These are phyloP conservation scores for Arachnopeziza araneosa DNA, from an alignment of 2,329 filamentous ascomycete genomes.

Conservation along the genomic window DNA sequence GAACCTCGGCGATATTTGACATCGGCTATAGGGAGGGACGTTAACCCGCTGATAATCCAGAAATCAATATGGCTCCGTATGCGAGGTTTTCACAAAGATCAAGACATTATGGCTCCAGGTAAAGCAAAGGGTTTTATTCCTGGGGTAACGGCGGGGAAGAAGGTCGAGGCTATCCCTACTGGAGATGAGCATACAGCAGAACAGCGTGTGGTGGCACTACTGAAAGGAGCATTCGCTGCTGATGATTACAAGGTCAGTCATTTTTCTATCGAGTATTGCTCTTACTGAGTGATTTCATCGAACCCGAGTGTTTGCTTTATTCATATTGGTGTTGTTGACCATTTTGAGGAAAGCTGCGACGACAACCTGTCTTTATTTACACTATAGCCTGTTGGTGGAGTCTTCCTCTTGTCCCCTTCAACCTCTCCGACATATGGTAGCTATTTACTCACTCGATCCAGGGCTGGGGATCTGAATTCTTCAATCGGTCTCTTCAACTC, in stretches of 20 bases:
- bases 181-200: constrained; percentile 16
- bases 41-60: not conserved
- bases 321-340: too few species aligned
- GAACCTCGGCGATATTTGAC: constrained; percentile 7
- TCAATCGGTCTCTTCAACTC: constrained; percentile 16
- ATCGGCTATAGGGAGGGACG: not conserved
- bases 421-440: too few species aligned
- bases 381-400: too few species aligned
- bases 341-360: too few species aligned
- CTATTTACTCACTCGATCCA: constrained; percentile 2
- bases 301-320: too few species aligned
- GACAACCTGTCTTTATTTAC: too few species aligned
- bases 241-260: constrained; percentile 18
- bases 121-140: constrained; percentile 14
- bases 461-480: constrained; percentile 24
- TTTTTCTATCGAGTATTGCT: not conserved
- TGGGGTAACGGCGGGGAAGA: constrained; percentile 17
- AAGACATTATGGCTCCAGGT: constrained; percentile 12
- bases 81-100: not conserved
- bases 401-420: too few species aligned
- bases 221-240: constrained; percentile 8
- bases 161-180: constrained; percentile 14
- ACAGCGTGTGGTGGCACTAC: constrained; percentile 16
- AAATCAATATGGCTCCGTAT: not conserved
- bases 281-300: not conserved